Evolutionary conservation across 2,329 filamentous ascomycete genomes (phyloP).

Genomic region (Cercospora berteroae): DNA sequence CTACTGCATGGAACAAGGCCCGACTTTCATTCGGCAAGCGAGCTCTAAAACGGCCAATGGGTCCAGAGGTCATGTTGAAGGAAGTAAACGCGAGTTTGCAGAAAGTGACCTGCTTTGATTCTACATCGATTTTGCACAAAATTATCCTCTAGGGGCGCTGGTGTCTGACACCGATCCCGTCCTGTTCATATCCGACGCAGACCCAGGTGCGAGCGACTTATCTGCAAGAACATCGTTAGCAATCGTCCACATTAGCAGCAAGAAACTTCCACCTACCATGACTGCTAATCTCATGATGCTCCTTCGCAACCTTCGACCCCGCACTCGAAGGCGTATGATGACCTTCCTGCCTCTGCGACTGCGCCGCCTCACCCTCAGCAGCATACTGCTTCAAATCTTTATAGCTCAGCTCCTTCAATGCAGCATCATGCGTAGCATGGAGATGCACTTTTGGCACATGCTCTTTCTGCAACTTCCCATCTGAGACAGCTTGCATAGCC

Average conservation of each 20-base stretch:
- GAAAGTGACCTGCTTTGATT: neutral
- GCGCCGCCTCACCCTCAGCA: constrained; percentile 21
- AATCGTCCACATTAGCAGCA: neutral
- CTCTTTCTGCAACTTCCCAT: constrained; percentile 18
- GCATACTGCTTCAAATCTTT: constrained; percentile 24
- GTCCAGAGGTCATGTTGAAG: too few species aligned
- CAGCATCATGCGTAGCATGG: constrained; percentile 21
- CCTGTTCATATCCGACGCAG: constrained; percentile 13
- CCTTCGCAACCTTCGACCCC: constrained; percentile 17
- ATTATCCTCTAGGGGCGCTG: constrained; percentile 16
- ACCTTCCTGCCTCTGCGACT: constrained; percentile 19
- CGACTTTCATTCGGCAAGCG: too few species aligned
- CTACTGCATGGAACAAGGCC: too few species aligned
- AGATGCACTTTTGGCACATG: constrained; percentile 22
- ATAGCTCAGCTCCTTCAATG: constrained; percentile 19
- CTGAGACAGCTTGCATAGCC: constrained; percentile 18
- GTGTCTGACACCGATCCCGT: constrained; percentile 11
- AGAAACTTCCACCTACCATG: constrained; percentile 1
- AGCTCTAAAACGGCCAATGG: too few species aligned
- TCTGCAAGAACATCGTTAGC: neutral
- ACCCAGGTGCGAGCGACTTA: constrained; percentile 19
- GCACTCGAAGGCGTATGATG: constrained; percentile 19
- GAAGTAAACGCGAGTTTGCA: neutral
- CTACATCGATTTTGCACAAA: neutral
- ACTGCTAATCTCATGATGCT: constrained; percentile 24